phyloP scores from a whole-genome alignment of 2,329 filamentous ascomycete genomes.

The Fusarium oxysporum region DNA sequence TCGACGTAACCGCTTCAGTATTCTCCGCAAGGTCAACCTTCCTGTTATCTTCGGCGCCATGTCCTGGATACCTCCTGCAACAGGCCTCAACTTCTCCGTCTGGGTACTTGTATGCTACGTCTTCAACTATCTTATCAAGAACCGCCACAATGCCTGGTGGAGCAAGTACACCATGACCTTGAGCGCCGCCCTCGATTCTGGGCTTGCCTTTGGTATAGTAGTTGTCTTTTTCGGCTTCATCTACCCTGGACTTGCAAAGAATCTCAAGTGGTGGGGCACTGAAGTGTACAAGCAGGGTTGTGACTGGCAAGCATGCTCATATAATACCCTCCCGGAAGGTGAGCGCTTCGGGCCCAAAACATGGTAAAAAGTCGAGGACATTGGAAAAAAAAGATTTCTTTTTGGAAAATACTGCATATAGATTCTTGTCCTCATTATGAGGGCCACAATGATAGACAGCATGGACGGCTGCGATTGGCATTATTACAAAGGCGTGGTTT shows the following conservation, averaged over 20 bases:
- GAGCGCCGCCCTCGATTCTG: conserved; percentile 84
- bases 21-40: conserved; percentile 82
- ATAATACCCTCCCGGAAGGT: conserved; percentile 71
- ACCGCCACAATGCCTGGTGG: conserved; percentile 82
- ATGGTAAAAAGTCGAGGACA: conserved; percentile 57
- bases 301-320: conserved; percentile 85
- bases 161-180: conserved; percentile 92
- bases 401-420: conserved; percentile 35
- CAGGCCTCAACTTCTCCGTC: conserved; percentile 87
- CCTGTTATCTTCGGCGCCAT: conserved; percentile 86
- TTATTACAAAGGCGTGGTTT: conserved; percentile 12
- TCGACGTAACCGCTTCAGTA: conserved; percentile 67
- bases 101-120: conserved; percentile 88
- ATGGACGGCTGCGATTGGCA: conserved; percentile 9
- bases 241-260: conserved; percentile 80
- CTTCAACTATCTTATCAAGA: conserved; percentile 83
- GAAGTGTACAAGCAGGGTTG: conserved; percentile 87
- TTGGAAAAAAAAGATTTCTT: not conserved
- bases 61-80: conserved; percentile 88
- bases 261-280: conserved; percentile 89
- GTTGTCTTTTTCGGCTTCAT: conserved; percentile 88
- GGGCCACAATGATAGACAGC: conserved; percentile 34
- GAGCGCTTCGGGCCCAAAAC: conserved; percentile 73
- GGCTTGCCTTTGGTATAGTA: conserved; percentile 83
- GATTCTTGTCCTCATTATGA: conserved; percentile 11